Evolutionary conservation across 2,329 filamentous ascomycete species (phyloP).

Genomic region (Alternaria atra): DNA sequence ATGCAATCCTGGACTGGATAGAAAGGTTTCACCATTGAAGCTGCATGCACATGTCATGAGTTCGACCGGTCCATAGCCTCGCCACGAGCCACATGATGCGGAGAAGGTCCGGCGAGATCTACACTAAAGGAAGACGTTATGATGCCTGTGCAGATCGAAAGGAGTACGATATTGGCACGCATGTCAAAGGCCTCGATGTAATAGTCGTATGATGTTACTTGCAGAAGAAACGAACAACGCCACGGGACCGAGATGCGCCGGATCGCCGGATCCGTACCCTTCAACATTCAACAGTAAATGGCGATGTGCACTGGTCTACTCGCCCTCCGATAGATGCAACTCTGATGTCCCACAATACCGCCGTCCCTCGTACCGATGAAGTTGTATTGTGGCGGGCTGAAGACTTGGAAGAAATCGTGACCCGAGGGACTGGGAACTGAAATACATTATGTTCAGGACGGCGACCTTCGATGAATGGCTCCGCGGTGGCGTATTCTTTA

Average conservation of each 20-base stretch:
- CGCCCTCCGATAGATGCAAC: slow-evolving; percentile 4
- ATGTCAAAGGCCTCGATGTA: background rate
- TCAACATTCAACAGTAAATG: background rate
- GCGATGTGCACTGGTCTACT: slow-evolving; percentile 2
- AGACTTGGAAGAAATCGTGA: background rate
- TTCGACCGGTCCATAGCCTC: background rate
- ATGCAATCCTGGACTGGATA: slow-evolving; percentile 3
- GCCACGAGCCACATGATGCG: slow-evolving; percentile 10
- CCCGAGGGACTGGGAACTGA: slow-evolving; percentile 10
- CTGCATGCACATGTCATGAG: slow-evolving; percentile 10
- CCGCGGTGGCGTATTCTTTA: slow-evolving; percentile 8
- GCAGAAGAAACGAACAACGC: background rate
- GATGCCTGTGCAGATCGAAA: slow-evolving; percentile 10
- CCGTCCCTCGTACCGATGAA: slow-evolving; percentile 4
- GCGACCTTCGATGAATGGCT: slow-evolving; percentile 3
- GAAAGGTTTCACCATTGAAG: slow-evolving; percentile 4
- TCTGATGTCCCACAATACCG: slow-evolving; percentile 10
- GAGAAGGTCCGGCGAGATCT: slow-evolving; percentile 11
- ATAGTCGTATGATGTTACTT: background rate
- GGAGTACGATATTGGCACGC: slow-evolving; percentile 1
- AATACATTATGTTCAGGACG: background rate
- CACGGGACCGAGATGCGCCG: background rate
- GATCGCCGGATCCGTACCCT: background rate
- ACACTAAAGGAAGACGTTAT: slow-evolving; percentile 11
- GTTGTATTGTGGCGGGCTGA: background rate